Base-by-base conservation (phyloP, 495 filamentous ascomycete species). In the Penicillium turbatum region DNA sequence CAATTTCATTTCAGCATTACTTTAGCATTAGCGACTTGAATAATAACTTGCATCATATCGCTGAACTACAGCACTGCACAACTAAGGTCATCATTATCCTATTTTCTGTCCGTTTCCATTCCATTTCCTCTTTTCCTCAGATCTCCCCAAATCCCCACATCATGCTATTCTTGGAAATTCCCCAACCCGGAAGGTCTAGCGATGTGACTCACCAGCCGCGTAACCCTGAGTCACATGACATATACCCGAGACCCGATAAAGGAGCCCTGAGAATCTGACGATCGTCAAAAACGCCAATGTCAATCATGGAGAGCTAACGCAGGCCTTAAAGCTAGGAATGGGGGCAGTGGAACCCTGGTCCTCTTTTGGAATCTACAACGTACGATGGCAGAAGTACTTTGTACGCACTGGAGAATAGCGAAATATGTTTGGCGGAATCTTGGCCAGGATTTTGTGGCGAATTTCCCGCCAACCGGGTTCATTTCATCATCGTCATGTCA, bases 401-500 rank as follows among this genome's bases (percentile, higher is more conserved):
- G 21, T 24, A 24, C 21, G 21, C 21, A 24, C 21, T 4, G 9
- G 8, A 12, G n/a, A 27, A 27, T 19, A 6, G 5, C n/a, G 26
- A 6, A 41, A 27, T 36, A 29, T 51, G 39, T 35, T 6, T 51
- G 49, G 49, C 32, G 38, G 32, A 26, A 35, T n/a, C 17, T 16
- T 37, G 31, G 21, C 6, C 34, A 24, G n/a, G n/a, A n/a, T n/a
- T n/a, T n/a, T 15, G 56, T 58, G 56, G 56, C 56, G 39, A 58
- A 49, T 34, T 10, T 32, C 24, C 17, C 27, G 50, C 49, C 44
- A 44, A 50, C 50, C 38, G 4, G 34, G 12, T 8, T 16, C n/a
- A 29, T 58, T 53, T 57, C 50, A 57, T 57, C 55, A 57, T 57
- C 27, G 15, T 4, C n/a, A 24, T 46, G 38, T 57, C 55, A 57